Evolutionary conservation across 106 monocot genomes (phyloP).

Genomic region (Chionographis japonica): DNA sequence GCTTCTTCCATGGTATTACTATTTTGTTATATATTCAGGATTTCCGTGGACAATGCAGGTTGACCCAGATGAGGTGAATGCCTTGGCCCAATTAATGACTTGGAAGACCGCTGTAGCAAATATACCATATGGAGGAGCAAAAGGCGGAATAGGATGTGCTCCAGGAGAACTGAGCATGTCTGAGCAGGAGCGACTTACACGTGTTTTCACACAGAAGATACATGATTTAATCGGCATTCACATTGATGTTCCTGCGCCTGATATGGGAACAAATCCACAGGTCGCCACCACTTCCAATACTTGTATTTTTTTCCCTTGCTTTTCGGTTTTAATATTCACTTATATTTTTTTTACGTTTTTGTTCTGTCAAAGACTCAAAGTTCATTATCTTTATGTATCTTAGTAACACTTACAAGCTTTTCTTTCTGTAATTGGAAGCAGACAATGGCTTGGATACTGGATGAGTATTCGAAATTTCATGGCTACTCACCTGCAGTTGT

Average conservation of each 20-base stretch:
- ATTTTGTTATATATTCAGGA: too few relatives aligned
- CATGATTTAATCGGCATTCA: slow-evolving; percentile 90
- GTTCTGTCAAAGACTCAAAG: neutral
- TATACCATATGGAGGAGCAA: slow-evolving; percentile 94
- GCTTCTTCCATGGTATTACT: too few relatives aligned
- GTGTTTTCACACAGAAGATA: slow-evolving; percentile 90
- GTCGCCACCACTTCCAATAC: slow-evolving; percentile 14
- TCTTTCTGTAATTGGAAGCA: slow-evolving; percentile 14
- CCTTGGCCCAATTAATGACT: slow-evolving; percentile 89
- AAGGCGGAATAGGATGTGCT: slow-evolving; percentile 85
- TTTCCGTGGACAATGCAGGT: slow-evolving; percentile 38
- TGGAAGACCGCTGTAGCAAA: slow-evolving; percentile 98
- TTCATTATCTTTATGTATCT: neutral
- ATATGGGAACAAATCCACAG: slow-evolving; percentile 90
- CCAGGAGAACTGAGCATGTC: slow-evolving; percentile 73
- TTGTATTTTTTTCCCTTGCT: neutral
- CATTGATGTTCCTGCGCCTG: slow-evolving; percentile 83
- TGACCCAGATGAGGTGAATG: slow-evolving; percentile 96
- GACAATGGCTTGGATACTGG: slow-evolving; percentile 99
- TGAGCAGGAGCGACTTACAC: slow-evolving; percentile 78
- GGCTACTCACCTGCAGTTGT: slow-evolving; percentile 93
- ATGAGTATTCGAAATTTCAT: slow-evolving; percentile 93
- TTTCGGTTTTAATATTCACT: neutral
- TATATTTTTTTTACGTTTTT: neutral
- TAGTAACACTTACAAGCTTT: too few relatives aligned